A percentile compares a stretch with the other conserved stretches of the same genome.
phyloP scores from a whole-genome alignment of 202 grass and related monocot genomes.

The Miscanthus sacchariflorus region DNA sequence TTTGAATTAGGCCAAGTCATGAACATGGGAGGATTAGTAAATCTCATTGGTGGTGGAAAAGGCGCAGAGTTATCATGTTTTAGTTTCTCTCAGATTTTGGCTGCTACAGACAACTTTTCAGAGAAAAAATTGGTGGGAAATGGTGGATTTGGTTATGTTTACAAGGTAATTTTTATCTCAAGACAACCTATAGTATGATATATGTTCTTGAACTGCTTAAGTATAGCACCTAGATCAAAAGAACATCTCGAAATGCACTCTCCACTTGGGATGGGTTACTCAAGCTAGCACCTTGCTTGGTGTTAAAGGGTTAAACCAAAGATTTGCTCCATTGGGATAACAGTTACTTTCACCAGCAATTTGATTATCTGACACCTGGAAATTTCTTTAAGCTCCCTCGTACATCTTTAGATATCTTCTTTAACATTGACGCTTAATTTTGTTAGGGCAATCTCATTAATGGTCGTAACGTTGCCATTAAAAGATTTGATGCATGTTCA shows the following conservation, averaged over 20 bases:
- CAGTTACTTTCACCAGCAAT: background rate
- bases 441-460: slow-evolving; percentile 37
- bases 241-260: background rate
- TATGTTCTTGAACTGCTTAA: too few species aligned
- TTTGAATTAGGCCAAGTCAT: slow-evolving; percentile 16
- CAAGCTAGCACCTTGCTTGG: background rate
- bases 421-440: background rate
- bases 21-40: background rate
- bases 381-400: background rate
- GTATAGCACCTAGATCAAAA: background rate
- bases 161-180: slow-evolving; percentile 26
- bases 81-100: slow-evolving; percentile 37
- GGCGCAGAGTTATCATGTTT: background rate
- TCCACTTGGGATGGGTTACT: background rate
- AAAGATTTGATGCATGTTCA: slow-evolving; percentile 41
- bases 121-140: background rate
- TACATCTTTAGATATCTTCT: background rate
- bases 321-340: background rate
- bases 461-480: slow-evolving; percentile 32
- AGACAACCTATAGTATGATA: background rate
- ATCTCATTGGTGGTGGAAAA: background rate
- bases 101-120: slow-evolving; percentile 33
- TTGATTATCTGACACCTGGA: background rate
- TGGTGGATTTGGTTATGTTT: slow-evolving; percentile 41
- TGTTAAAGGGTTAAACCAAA: background rate